Evolutionary conservation across 1,284 basidiomycete genomes (phyloP), one percentile per base, ranked within the genome.

Genomic region (Sporisorium iseilematis-ciliati): DNA sequence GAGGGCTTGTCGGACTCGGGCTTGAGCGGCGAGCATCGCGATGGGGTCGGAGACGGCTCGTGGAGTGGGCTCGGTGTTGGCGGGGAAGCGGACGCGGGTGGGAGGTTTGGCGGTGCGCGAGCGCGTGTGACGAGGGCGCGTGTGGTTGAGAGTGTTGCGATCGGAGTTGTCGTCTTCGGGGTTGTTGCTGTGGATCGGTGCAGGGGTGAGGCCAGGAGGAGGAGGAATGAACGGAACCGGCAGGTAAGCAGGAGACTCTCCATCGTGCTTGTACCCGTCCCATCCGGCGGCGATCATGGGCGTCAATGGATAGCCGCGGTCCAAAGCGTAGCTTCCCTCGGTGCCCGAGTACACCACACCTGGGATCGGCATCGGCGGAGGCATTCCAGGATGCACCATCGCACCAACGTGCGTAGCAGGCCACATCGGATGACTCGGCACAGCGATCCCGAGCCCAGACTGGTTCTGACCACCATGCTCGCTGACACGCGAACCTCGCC

Each of bases 1-100:
- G 1, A 52, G 42, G 0, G 71, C 61, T 16, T 68, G 61, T 2
- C 51, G 29, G 4, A 64, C 45, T 18, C 71, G 56, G 0, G 42
- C 29, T 14, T 64, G 60, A 3, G 65, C 65, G 3, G 33, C 38
- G 18, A 63, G 26, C 43, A 68, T 29, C 18, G 65, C 65, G 31
- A 64, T 54, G 0, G 71, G 71, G 26, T 74, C 71, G 18, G 71
- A 74, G 2, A 73, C 70, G 6, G 55, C 65, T 25, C 70, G 14
- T 21, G 38, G 29, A 4, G 54, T 49, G 7, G 33, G 18, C 0
- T 51, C 29, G 3, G 18, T 51, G 18, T 41, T 21, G 35, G 14
- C 42, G 6, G 62, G 42, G 25, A 65, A 57, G 14, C 68, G 68
- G 0, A 48, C 62, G 16, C 62, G 61, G 4, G 35, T 42, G 11